phyloP scores from a whole-genome alignment of 768 basidiomycete species.

The Boletus rufocinnamomeus region DNA sequence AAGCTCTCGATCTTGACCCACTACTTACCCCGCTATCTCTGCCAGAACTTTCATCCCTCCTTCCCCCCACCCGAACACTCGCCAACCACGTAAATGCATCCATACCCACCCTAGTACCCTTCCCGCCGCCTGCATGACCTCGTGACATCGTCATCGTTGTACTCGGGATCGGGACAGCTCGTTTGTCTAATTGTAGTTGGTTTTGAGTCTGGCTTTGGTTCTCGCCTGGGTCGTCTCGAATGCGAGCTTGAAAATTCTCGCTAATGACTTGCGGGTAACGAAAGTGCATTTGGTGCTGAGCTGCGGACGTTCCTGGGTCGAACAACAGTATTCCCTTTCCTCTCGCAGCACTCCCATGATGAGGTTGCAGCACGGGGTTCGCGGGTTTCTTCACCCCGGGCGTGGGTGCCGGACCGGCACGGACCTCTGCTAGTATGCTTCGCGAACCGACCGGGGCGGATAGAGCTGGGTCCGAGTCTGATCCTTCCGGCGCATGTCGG shows the following conservation, averaged over 20 bases:
- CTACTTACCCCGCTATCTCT: conserved; percentile 50
- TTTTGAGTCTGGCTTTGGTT: conserved; percentile 3
- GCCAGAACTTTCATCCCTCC: conserved; percentile 57
- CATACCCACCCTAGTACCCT: conserved; percentile 61
- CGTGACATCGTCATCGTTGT: conserved; percentile 47
- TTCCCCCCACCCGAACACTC: conserved; percentile 65
- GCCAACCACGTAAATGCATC: conserved; percentile 73
- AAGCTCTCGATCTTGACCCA: conserved; percentile 44
- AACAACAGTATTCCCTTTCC: conserved; percentile 30
- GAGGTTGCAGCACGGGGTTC: conserved; percentile 36
- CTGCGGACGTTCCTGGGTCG: conserved; percentile 38
- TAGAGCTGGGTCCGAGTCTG: conserved; percentile 45
- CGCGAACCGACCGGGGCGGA: conserved; percentile 71
- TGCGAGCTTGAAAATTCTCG: conserved; percentile 15
- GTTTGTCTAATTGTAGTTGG: conserved; percentile 18
- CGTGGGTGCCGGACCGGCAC: conserved; percentile 48
- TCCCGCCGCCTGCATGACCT: conserved; percentile 48
- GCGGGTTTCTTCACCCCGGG: conserved; percentile 20
- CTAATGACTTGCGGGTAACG: conserved; percentile 26
- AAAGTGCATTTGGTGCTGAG: conserved; percentile 35
- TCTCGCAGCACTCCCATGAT: conserved; percentile 37
- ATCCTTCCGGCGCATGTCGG: conserved; percentile 51
- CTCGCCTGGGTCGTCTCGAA: conserved; percentile 19
- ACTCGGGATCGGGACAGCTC: conserved; percentile 27
- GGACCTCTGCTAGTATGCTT: conserved; percentile 69